A percentile compares a stretch with the other conserved stretches of the same genome.
Conservation (phyloP, 495 filamentous ascomycete species). For the Neurospora tetraspora region DNA sequence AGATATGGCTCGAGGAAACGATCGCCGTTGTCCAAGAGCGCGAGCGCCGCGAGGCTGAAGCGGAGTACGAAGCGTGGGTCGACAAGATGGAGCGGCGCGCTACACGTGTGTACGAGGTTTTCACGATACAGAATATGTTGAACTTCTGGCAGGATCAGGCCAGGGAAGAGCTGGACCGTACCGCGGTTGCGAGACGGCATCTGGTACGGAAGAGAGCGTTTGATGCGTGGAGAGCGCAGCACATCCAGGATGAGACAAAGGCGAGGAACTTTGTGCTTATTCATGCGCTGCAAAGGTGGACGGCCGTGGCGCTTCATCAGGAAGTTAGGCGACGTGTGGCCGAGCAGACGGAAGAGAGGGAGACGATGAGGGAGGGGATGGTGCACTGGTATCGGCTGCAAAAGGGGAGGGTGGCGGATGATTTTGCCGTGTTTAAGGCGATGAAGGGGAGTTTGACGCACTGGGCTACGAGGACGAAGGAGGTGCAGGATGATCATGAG, state of each 20-base stretch:
- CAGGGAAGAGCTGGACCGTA: constrained; percentile 29
- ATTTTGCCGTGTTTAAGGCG: neutral
- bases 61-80: constrained; percentile 13
- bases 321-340: constrained; percentile 19
- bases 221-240: constrained; percentile 66
- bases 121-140: constrained; percentile 14
- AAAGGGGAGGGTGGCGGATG: constrained; percentile 18
- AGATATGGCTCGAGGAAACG: constrained; percentile 17
- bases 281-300: constrained; percentile 27
- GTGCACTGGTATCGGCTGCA: neutral
- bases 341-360: constrained; percentile 6
- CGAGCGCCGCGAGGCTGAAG: constrained; percentile 9
- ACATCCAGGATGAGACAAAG: constrained; percentile 62
- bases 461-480: constrained; percentile 11
- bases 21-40: constrained; percentile 2
- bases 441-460: constrained; percentile 1
- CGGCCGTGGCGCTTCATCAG: constrained; percentile 14
- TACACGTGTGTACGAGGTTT: constrained; percentile 18
- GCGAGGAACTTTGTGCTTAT: constrained; percentile 52
- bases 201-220: constrained; percentile 66
- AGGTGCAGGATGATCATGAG: constrained; percentile 7
- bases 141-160: constrained; percentile 15
- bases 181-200: constrained; percentile 53
- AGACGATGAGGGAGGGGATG: constrained; percentile 8
- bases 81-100: constrained; percentile 22